phyloP scores from a whole-genome alignment of 106 monocot genomes.

The Gastrodia elata region DNA sequence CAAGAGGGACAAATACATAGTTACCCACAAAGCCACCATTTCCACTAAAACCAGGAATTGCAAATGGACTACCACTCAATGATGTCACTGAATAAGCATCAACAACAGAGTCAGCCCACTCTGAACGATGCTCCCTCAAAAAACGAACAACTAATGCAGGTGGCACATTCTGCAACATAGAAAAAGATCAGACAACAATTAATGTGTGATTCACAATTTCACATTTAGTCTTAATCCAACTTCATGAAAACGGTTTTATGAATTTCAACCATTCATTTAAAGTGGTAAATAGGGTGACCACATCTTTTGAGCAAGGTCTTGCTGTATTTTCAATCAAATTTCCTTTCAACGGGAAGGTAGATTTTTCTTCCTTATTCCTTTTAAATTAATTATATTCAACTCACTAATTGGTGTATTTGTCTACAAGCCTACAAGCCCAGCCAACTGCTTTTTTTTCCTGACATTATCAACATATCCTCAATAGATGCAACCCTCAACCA shows the following conservation, averaged over 20 bases:
- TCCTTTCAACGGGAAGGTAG: neutral
- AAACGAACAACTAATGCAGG: constrained; percentile 87
- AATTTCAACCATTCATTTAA: neutral
- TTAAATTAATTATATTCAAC: neutral
- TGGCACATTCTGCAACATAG: constrained; percentile 67
- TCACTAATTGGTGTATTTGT: neutral
- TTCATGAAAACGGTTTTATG: neutral
- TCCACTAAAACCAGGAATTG: constrained; percentile 45
- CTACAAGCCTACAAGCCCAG: neutral
- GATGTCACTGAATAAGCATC: constrained; percentile 84
- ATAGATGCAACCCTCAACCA: neutral
- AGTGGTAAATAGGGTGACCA: neutral
- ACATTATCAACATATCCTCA: neutral
- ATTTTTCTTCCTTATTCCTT: neutral
- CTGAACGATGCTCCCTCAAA: constrained; percentile 85
- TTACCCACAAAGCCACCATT: constrained; percentile 39
- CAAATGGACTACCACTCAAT: constrained; percentile 55
- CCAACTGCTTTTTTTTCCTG: neutral
- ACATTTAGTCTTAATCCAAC: neutral
- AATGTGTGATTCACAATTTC: neutral
- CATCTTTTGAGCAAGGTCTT: neutral
- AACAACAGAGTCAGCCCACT: constrained; percentile 83
- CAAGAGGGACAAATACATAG: constrained; percentile 79
- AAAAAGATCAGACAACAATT: neutral
- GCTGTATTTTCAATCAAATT: neutral